Evolutionary conservation across 768 basidiomycete species (phyloP).

Genomic region (Kwoniella pini): DNA sequence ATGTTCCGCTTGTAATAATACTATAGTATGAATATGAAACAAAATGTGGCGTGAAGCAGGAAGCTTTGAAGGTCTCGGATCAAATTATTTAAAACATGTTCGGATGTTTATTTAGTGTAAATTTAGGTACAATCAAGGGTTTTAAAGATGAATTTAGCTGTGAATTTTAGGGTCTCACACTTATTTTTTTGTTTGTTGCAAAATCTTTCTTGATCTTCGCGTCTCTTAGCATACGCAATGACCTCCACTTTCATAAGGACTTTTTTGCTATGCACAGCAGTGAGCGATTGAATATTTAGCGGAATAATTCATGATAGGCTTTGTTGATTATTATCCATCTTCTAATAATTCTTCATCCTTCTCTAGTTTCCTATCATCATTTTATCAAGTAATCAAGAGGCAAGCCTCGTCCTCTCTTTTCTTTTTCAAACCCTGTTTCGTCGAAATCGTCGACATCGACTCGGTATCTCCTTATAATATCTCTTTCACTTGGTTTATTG

Average conservation of each 20-base stretch:
- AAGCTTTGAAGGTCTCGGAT: too few relatives aligned
- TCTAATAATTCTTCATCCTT: neutral
- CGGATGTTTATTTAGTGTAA: neutral
- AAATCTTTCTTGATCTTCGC: too few relatives aligned
- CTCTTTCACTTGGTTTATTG: too few relatives aligned
- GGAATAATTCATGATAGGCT: too few relatives aligned
- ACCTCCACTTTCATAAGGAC: neutral
- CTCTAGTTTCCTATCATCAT: neutral
- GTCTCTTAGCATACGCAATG: conserved; percentile 8
- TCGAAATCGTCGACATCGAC: neutral
- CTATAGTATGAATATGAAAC: too few relatives aligned
- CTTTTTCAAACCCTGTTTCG: neutral
- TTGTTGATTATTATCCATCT: too few relatives aligned
- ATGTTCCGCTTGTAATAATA: too few relatives aligned
- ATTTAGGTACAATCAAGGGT: conserved; percentile 5
- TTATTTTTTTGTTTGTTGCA: neutral
- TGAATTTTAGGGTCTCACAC: neutral
- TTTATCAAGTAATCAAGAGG: too few relatives aligned
- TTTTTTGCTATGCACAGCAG: neutral
- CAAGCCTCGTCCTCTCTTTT: conserved; percentile 8
- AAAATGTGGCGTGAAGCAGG: too few relatives aligned
- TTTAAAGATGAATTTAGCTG: neutral
- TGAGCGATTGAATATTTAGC: neutral
- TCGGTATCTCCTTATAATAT: conserved; percentile 1
- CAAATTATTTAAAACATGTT: neutral